These are phyloP conservation scores for Filobasidium wieringae DNA, from an alignment of 768 basidiomycete genomes.

Conservation along the genomic window DNA sequence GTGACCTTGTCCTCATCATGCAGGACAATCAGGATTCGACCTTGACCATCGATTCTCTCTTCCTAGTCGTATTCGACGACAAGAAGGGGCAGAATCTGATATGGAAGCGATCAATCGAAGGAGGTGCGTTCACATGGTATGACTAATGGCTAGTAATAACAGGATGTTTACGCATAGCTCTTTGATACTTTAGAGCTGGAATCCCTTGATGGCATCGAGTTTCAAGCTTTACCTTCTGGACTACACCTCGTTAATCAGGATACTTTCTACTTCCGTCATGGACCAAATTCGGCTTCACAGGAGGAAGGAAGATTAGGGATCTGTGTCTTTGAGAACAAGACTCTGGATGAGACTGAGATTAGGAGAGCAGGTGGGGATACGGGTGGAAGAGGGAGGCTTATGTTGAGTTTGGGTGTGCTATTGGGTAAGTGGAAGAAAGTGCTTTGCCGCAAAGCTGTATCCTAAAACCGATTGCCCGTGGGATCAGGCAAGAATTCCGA, in stretches of 20 bases:
- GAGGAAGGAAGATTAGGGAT: constrained; percentile 6
- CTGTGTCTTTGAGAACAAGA: constrained; percentile 22
- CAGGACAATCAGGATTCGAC: background rate
- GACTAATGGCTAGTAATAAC: constrained; percentile 1
- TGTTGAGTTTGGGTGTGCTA: constrained; percentile 32
- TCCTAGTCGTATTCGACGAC: constrained; percentile 36
- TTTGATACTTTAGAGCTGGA: background rate
- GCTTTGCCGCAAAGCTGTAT: background rate
- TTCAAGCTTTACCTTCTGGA: constrained; percentile 30
- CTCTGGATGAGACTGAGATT: constrained; percentile 10
- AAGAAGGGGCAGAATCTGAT: constrained; percentile 33
- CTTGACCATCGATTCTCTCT: constrained; percentile 23
- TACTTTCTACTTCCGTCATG: constrained; percentile 23
- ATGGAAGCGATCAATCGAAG: constrained; percentile 15
- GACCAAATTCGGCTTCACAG: constrained; percentile 1
- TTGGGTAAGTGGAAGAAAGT: constrained; percentile 22
- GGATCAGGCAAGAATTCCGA: background rate
- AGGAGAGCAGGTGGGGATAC: constrained; percentile 19
- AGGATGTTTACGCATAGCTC: background rate
- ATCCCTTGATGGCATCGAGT: constrained; percentile 21
- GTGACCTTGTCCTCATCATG: background rate
- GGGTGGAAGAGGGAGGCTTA: constrained; percentile 27
- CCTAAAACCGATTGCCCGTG: background rate
- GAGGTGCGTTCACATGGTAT: too few relatives aligned
- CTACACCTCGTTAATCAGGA: constrained; percentile 28